A percentile compares a stretch with the other conserved stretches of the same genome.
Conservation (phyloP, 208 protist genomes). For the Acanthamoeba royreba region DNA sequence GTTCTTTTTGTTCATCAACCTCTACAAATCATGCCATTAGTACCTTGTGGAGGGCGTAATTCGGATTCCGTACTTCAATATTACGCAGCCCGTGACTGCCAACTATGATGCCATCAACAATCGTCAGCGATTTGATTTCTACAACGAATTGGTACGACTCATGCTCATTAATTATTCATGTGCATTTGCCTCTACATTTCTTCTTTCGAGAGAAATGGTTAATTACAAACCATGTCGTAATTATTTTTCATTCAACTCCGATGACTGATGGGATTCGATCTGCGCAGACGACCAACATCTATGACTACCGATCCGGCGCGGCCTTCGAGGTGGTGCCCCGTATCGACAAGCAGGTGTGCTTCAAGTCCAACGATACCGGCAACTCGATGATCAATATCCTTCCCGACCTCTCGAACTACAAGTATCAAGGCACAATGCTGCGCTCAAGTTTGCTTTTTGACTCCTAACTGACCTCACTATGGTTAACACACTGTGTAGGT, state of each 20-base stretch:
- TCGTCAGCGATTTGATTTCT: background rate
- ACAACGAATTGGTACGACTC: background rate
- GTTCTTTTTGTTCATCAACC: background rate
- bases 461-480: background rate
- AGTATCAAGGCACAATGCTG: constrained; percentile 7
- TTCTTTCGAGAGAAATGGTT: no score
- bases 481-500: background rate
- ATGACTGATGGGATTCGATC: background rate
- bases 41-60: background rate
- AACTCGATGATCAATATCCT: background rate
- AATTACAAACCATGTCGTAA: no score
- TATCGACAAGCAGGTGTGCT: background rate
- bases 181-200: background rate
- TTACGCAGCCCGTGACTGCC: background rate
- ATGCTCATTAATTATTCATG: background rate
- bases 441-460: background rate
- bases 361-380: background rate
- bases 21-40: background rate
- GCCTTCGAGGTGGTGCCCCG: constrained; percentile 3
- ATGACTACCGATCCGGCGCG: background rate
- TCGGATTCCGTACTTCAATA: constrained; percentile 23
- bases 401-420: constrained; percentile 14
- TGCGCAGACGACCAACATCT: background rate
- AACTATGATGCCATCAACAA: background rate
- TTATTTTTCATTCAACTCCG: background rate